Conservation (phyloP, 2,329 filamentous ascomycete species). For the Penicillium sp. region DNA sequence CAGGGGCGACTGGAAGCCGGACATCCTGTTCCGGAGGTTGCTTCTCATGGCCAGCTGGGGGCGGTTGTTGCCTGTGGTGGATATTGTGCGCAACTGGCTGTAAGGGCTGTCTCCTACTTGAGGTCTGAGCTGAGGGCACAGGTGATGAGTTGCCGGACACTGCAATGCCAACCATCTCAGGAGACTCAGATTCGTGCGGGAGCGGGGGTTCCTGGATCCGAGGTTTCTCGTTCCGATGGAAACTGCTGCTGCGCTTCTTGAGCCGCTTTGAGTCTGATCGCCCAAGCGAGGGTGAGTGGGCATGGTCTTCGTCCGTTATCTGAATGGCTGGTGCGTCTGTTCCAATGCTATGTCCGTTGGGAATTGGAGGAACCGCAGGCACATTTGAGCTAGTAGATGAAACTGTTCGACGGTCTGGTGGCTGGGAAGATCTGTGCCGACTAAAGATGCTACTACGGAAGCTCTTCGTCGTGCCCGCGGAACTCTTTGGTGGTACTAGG, state of each 20-base stretch:
- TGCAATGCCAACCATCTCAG: slow-evolving; percentile 30
- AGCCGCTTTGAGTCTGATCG: slow-evolving; percentile 35
- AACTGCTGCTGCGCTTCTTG: slow-evolving; percentile 34
- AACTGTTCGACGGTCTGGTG: slow-evolving; percentile 47
- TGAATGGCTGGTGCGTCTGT: slow-evolving; percentile 67
- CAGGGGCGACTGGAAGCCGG: slow-evolving; percentile 40
- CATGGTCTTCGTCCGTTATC: slow-evolving; percentile 63
- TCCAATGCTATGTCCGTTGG: slow-evolving; percentile 20
- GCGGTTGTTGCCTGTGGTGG: slow-evolving; percentile 33
- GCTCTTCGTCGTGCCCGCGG: slow-evolving; percentile 68
- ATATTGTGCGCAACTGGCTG: slow-evolving; percentile 40
- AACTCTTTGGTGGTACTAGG: slow-evolving; percentile 62
- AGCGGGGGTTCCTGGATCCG: slow-evolving; percentile 23
- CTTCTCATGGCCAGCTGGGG: slow-evolving; percentile 22
- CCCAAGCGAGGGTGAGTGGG: slow-evolving; percentile 27
- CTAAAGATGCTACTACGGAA: slow-evolving; percentile 76
- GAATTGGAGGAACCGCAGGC: slow-evolving; percentile 23
- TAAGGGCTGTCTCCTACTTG: slow-evolving; percentile 34
- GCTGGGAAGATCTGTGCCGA: slow-evolving; percentile 51
- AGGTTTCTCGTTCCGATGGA: slow-evolving; percentile 26
- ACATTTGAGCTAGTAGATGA: slow-evolving; percentile 29
- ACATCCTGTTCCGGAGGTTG: slow-evolving; percentile 38
- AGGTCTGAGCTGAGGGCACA: slow-evolving; percentile 18
- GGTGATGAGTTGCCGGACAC: slow-evolving; percentile 26
- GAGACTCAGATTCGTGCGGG: slow-evolving; percentile 24